Evolutionary conservation across 2,329 filamentous ascomycete species (phyloP), one percentile per base, ranked within the genome.

Genomic region (Nemania bipapillata): DNA sequence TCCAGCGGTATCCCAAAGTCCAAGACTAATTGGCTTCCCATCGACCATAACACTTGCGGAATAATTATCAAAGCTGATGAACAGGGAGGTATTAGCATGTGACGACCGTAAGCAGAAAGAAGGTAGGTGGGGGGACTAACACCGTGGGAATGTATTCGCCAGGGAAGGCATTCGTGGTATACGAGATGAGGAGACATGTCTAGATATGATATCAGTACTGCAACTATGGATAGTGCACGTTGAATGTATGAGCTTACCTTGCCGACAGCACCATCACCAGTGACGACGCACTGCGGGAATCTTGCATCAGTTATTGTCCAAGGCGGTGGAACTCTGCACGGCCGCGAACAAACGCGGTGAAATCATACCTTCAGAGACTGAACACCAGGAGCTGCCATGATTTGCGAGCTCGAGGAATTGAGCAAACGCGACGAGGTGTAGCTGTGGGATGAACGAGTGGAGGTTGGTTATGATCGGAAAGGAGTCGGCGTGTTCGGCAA

Each of bases 71-170:
- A 98, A 98, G 72, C 94, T 97, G 75, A 26, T 69, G 50, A 56
- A 54, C 20, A 50, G 64, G n/a, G n/a, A n/a, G n/a, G 73, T 54
- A 68, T 74, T 61, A 73, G 69, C 63, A 66, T 63, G 50, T 61
- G 62, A 60, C 49, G 65, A 55, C 8, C 59, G 30, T 37, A 53
- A 61, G 42, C 7, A 40, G 35, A 9, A 11, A 56, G 59, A 20
- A 32, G n/a, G 2, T 3, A 7, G 37, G 55, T 3, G 26, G 53
- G 30, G n/a, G 37, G 52, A 86, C 91, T 82, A 84, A 96, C 92
- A 99, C 96, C 77, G 96, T 99, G 74, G 96, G 96, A 77, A 99
- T 98, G 83, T 99, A 99, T 87, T 99, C 96, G 82, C 96, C 96
- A n/a, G 96, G 96, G 82, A 99, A 99, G 74, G 96, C 96, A 85